Percentiles rank a stretch among this genome's conserved stretches.
Evolutionary conservation across 2,329 filamentous ascomycete species (phyloP).

Genomic region (Alternaria atra): DNA sequence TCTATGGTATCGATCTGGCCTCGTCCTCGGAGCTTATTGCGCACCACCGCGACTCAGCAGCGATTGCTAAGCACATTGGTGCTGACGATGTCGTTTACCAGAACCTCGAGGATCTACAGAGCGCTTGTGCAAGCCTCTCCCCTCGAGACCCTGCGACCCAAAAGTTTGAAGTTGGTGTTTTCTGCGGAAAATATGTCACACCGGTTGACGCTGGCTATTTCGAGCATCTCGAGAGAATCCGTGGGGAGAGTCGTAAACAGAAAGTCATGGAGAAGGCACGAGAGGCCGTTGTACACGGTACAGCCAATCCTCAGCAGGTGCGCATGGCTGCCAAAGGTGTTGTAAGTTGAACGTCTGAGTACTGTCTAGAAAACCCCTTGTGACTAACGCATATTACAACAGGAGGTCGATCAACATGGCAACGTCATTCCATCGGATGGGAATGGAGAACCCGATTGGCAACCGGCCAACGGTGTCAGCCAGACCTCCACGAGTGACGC

Average conservation of each 20-base stretch:
- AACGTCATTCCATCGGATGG: slow-evolving; percentile 63
- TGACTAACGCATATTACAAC: slow-evolving; percentile 18
- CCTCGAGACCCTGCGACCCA: slow-evolving; percentile 64
- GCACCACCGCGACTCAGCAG: slow-evolving; percentile 68
- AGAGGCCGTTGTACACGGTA: slow-evolving; percentile 70
- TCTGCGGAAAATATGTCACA: slow-evolving; percentile 87
- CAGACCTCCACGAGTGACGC: slow-evolving; percentile 27
- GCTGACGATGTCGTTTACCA: slow-evolving; percentile 82
- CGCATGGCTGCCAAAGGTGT: slow-evolving; percentile 70
- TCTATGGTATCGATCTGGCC: slow-evolving; percentile 71
- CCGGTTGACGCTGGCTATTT: slow-evolving; percentile 83
- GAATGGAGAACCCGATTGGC: slow-evolving; percentile 36
- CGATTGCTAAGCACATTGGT: slow-evolving; percentile 73
- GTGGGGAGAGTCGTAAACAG: slow-evolving; percentile 74
- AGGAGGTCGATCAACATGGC: slow-evolving; percentile 63
- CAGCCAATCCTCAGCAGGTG: slow-evolving; percentile 68
- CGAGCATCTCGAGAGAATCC: slow-evolving; percentile 75
- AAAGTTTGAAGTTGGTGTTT: slow-evolving; percentile 90
- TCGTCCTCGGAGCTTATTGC: slow-evolving; percentile 76
- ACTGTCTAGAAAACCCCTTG: not conserved
- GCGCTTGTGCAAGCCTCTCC: slow-evolving; percentile 77
- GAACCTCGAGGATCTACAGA: slow-evolving; percentile 79
- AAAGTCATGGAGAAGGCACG: slow-evolving; percentile 72
- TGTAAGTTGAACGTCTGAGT: slow-evolving; percentile 33
- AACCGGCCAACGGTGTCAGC: slow-evolving; percentile 31